Evolutionary conservation across 306 rosid species (phyloP).

Genomic region (Alnus glutinosa): DNA sequence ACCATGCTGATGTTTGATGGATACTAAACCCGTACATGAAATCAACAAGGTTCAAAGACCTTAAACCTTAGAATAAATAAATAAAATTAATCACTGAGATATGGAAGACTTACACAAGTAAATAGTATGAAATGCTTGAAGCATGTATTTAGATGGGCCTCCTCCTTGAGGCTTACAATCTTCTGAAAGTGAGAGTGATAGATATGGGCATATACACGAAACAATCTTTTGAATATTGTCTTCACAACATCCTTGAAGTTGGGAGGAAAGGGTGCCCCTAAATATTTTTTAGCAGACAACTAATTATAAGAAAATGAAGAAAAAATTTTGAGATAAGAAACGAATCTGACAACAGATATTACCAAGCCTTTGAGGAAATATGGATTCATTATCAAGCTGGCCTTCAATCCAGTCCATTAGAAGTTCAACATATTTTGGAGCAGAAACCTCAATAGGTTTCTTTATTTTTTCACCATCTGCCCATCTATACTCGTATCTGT

Average conservation of each 20-base stretch:
- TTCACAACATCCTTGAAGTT: constrained; percentile 96
- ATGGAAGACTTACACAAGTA: constrained; percentile 74
- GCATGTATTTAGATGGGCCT: constrained; percentile 99
- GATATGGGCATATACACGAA: constrained; percentile 98
- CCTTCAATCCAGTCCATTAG: constrained; percentile 98
- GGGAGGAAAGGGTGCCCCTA: constrained; percentile 92
- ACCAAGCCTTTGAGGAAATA: constrained; percentile 99
- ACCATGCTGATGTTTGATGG: neutral
- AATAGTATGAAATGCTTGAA: constrained; percentile 99
- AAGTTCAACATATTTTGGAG: constrained; percentile 98
- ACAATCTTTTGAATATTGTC: constrained; percentile 93
- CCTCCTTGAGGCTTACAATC: constrained; percentile 98
- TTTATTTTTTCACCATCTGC: constrained; percentile 98
- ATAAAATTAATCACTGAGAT: neutral
- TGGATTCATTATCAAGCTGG: constrained; percentile 97
- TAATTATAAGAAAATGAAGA: constrained; percentile 18
- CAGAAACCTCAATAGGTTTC: constrained; percentile 98
- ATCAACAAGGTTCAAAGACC: constrained; percentile 2
- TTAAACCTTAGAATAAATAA: neutral
- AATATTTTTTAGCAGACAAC: constrained; percentile 18
- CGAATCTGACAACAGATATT: constrained; percentile 10
- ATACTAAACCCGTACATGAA: neutral
- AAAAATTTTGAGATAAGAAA: neutral
- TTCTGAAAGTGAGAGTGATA: constrained; percentile 99
- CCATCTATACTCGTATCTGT: constrained; percentile 98